Percentiles rank a stretch among this genome's conserved stretches.
These are phyloP conservation scores for Russula brevipes DNA, from an alignment of 768 basidiomycete genomes.

Conservation along the genomic window DNA sequence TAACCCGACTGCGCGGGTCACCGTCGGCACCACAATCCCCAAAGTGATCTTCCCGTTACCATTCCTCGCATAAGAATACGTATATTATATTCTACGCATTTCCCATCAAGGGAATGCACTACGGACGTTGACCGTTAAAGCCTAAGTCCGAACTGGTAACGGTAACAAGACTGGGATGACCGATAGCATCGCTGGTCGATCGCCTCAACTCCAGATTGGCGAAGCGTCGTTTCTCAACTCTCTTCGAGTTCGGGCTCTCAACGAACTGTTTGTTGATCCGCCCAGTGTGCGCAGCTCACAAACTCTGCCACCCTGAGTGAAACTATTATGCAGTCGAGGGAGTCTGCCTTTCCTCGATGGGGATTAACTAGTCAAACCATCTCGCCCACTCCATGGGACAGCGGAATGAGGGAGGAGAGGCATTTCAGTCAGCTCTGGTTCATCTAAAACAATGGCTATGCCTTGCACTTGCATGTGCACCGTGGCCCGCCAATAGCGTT, in stretches of 20 bases:
- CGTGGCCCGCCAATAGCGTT: no score
- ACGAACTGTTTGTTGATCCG: conserved; percentile 1
- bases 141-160: background rate
- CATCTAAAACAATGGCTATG: no score
- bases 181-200: no score
- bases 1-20: background rate
- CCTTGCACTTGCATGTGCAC: no score
- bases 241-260: background rate
- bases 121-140: no score
- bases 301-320: background rate
- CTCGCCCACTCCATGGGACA: background rate
- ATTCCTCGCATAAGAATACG: background rate
- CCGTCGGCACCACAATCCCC: background rate
- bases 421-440: background rate
- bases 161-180: no score
- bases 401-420: background rate
- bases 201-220: background rate
- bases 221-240: background rate
- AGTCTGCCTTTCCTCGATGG: background rate
- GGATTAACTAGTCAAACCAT: background rate
- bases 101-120: background rate
- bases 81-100: background rate
- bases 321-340: background rate
- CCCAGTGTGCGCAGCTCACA: background rate
- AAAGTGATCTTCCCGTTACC: background rate